Evolutionary conservation across 1,284 basidiomycete genomes (phyloP), one percentile per base, ranked within the genome.

Genomic region (Moesziomyces sp.): DNA sequence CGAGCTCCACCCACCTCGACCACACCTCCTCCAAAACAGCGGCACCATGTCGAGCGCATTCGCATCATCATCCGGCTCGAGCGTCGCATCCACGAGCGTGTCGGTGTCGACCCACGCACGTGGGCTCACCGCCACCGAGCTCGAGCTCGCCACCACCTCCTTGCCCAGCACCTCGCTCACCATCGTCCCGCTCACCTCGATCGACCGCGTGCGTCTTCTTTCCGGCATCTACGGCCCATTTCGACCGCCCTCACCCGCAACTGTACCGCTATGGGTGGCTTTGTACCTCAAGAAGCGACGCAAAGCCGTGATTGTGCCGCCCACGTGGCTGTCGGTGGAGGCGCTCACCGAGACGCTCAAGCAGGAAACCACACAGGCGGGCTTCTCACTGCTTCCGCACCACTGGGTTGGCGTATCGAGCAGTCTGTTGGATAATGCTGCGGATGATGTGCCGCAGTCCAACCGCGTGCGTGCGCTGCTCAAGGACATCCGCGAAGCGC

Each of bases 211-310:
- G 7, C 74, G 82, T 2, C 66, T 84, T 5, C 63, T 84, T 23
- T 74, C 73, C 13, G 83, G 81, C 11, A 71, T 81, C 42, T 97
- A 94, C 79, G 97, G 97, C 1, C 96, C 97, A 11, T 89, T 99
- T 55, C 87, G 90, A 14, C 96, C 97, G 7, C 94, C 96, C 13
- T 88, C 89, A 46, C 91, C 92, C 83, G 87, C 91, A 23, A 87
- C 88, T 64, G 89, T 98, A 11, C 97, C 97, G 0, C 87, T 98
- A 6, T 99, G 96, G 97, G 91, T 99, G 85, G 96, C 94, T 0
- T 86, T 93, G 7, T 93, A 96, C 77, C 87, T 99, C 57, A 98
- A 98, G 85, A 85, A 91, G 74, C 97, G 97, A 87, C 91, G 92
- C 79, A 96, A 96, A 84, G 98, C 96, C 72, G 89, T 93, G 74